Evolutionary conservation across 257 asterid genomes (phyloP).

Genomic region (Gentiana macrophylla): DNA sequence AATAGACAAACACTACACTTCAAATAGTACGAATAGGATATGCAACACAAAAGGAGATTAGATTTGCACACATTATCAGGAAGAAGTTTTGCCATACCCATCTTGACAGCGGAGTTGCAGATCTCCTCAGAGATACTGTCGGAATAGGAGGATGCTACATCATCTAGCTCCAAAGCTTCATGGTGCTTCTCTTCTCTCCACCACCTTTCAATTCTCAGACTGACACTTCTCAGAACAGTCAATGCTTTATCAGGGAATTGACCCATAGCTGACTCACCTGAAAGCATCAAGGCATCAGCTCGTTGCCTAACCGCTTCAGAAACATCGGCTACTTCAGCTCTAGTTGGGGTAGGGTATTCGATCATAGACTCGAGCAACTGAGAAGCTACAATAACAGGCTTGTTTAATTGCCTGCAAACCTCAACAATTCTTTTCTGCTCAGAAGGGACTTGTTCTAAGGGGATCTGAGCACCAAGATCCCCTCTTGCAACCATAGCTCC

Average conservation of each 20-base stretch:
- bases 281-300: constrained; percentile 93
- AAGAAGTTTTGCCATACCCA: constrained; percentile 51
- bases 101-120: constrained; percentile 94
- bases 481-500: constrained; percentile 99
- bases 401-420: constrained; percentile 76
- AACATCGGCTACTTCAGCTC: constrained; percentile 98
- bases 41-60: too few species aligned
- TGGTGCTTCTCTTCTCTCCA: constrained; percentile 90
- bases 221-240: constrained; percentile 85
- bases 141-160: constrained; percentile 68
- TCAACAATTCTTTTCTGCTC: constrained; percentile 86
- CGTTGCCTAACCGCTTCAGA: constrained; percentile 98
- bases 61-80: too few species aligned
- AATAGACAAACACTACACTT: too few species aligned
- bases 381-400: constrained; percentile 94
- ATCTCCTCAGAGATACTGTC: constrained; percentile 94
- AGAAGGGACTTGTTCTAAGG: constrained; percentile 96
- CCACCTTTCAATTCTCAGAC: constrained; percentile 94
- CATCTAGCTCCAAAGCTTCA: constrained; percentile 69
- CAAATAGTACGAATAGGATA: too few species aligned
- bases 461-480: constrained; percentile 96
- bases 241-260: constrained; percentile 96
- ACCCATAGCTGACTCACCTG: constrained; percentile 99
- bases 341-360: constrained; percentile 78
- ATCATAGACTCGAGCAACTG: constrained; percentile 97